Conservation (phyloP, 2,329 filamentous ascomycete species). For the Stagonosporopsis vannaccii region DNA sequence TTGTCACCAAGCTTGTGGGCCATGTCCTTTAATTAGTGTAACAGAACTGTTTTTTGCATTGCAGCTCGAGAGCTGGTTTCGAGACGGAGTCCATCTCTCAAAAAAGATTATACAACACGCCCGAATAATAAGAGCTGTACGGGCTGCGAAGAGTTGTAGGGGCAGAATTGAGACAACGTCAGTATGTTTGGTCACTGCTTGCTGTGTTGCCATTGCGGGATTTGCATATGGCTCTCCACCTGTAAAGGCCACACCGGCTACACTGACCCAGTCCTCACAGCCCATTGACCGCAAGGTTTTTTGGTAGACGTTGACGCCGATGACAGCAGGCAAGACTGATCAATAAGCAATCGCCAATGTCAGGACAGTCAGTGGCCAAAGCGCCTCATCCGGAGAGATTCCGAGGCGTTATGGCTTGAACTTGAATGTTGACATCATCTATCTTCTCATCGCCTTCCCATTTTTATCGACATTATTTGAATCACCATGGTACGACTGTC, state of each 20-base stretch:
- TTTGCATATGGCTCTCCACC: background rate
- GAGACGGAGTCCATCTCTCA: background rate
- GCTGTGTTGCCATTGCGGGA: slow-evolving; percentile 8
- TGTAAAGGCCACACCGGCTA: background rate
- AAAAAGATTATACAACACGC: background rate
- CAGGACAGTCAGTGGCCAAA: slow-evolving; percentile 4
- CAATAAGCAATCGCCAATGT: no score
- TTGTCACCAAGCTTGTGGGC: background rate
- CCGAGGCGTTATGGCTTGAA: background rate
- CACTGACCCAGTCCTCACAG: background rate
- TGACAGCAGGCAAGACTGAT: no score
- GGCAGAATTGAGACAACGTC: background rate
- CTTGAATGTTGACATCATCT: slow-evolving; percentile 17
- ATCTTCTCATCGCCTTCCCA: background rate
- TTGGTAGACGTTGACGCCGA: no score
- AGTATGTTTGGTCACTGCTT: background rate
- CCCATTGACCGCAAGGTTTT: no score
- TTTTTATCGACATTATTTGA: background rate
- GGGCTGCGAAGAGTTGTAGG: background rate
- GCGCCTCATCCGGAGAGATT: background rate
- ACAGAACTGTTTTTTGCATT: background rate
- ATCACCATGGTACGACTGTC: slow-evolving; percentile 65
- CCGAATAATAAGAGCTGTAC: no score
- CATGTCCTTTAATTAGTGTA: background rate
- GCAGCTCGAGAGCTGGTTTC: background rate